phyloP scores from a whole-genome alignment of 2,329 filamentous ascomycete species.

The Fusarium sp. region DNA sequence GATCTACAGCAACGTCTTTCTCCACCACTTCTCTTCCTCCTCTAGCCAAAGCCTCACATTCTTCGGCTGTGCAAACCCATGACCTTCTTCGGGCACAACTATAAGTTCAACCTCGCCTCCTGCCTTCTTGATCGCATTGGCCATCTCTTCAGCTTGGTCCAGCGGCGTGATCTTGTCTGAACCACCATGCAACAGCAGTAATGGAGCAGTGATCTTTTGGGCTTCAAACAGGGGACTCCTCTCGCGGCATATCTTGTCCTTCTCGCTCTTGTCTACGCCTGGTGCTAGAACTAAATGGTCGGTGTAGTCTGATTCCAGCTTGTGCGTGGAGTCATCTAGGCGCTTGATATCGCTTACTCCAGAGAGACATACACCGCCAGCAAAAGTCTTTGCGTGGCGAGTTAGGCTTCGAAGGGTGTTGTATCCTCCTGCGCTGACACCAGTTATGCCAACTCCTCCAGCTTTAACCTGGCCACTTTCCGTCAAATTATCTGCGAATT shows the following conservation, averaged over 20 bases:
- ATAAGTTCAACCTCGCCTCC: slow-evolving; percentile 61
- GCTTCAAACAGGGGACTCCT: slow-evolving; percentile 63
- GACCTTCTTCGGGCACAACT: slow-evolving; percentile 62
- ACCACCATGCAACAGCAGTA: slow-evolving; percentile 68
- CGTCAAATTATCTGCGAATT: slow-evolving; percentile 58
- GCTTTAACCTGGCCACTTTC: slow-evolving; percentile 51
- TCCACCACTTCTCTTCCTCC: slow-evolving; percentile 62
- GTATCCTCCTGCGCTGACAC: slow-evolving; percentile 66
- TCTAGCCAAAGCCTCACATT: slow-evolving; percentile 55
- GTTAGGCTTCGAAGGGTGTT: slow-evolving; percentile 62
- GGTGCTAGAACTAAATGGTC: slow-evolving; percentile 56
- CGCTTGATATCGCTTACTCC: slow-evolving; percentile 64
- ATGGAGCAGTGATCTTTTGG: slow-evolving; percentile 59
- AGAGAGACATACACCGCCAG: slow-evolving; percentile 61
- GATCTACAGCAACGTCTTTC: slow-evolving; percentile 51
- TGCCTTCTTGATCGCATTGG: slow-evolving; percentile 55
- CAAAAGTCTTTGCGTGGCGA: slow-evolving; percentile 59
- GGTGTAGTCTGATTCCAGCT: slow-evolving; percentile 67
- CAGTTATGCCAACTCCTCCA: slow-evolving; percentile 60
- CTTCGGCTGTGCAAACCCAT: slow-evolving; percentile 59
- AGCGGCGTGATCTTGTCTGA: slow-evolving; percentile 68
- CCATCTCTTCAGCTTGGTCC: slow-evolving; percentile 66
- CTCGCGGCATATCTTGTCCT: slow-evolving; percentile 56
- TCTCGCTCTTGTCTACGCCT: slow-evolving; percentile 53
- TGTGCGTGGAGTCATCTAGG: slow-evolving; percentile 62